phyloP scores from a whole-genome alignment of 768 basidiomycete genomes.

The Lyophyllum decastes region DNA sequence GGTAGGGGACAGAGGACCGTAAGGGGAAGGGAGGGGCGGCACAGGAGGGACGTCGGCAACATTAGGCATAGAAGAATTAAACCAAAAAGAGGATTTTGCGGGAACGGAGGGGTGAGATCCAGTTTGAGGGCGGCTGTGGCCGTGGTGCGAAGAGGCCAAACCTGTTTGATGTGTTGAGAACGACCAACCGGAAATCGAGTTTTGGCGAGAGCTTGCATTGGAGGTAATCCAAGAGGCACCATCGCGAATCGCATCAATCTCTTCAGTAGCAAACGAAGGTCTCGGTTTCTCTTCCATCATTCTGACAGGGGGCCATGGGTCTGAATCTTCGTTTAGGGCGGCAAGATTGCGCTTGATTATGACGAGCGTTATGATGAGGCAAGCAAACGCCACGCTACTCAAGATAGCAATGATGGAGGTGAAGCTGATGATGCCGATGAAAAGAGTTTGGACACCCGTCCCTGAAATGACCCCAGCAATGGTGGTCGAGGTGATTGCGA shows the following conservation, averaged over 20 bases:
- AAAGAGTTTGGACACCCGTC: slow-evolving; percentile 53
- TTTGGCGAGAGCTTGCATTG: slow-evolving; percentile 52
- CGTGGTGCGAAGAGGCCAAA: slow-evolving; percentile 37
- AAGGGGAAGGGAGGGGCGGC: slow-evolving; percentile 66
- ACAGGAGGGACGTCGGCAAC: slow-evolving; percentile 61
- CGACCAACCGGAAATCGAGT: slow-evolving; percentile 70
- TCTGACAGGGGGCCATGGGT: slow-evolving; percentile 63
- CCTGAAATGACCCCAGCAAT: slow-evolving; percentile 60
- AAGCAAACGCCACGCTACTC: slow-evolving; percentile 56
- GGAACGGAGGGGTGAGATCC: slow-evolving; percentile 45
- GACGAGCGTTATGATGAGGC: slow-evolving; percentile 62
- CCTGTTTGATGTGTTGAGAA: slow-evolving; percentile 67
- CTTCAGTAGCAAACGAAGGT: slow-evolving; percentile 69
- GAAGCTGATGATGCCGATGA: slow-evolving; percentile 63
- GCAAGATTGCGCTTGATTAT: slow-evolving; percentile 66
- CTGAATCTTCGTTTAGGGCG: slow-evolving; percentile 48
- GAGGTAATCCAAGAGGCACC: slow-evolving; percentile 85
- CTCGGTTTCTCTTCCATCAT: slow-evolving; percentile 54
- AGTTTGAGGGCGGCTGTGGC: slow-evolving; percentile 34
- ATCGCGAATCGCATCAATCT: slow-evolving; percentile 71
- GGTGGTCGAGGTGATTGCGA: slow-evolving; percentile 57
- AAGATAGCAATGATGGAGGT: slow-evolving; percentile 50
- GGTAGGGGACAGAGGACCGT: slow-evolving; percentile 48
- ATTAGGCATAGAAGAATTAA: slow-evolving; percentile 45
- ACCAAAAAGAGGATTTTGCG: slow-evolving; percentile 66